Base-by-base conservation (phyloP, 257 asterid species). In the Salvia splendens region DNA sequence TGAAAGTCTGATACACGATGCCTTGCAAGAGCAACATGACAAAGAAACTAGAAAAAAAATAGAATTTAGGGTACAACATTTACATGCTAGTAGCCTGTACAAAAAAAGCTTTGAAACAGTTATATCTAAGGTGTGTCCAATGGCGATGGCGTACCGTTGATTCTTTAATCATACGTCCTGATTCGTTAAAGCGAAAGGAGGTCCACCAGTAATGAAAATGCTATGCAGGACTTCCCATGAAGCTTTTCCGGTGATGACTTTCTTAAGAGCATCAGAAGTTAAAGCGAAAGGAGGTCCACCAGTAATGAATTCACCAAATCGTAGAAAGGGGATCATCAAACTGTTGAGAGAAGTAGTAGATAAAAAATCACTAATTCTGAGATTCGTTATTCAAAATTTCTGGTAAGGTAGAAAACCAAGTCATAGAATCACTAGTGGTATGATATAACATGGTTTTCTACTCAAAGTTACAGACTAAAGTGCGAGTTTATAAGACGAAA, bases 271-370 rank as follows among this genome's bases (percentile, higher is more conserved):
- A 75, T 91, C 95, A 41, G 97, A 71, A 61, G 88, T 86, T 56
- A 93, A 73, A 64, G 97, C 84, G 78, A 93, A 90, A 80, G 90
- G 97, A 60, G 95, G 89, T 66, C 97, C 95, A 36, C 96, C 95
- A 36, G 91, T 78, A 56, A 93, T 46, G 36, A 77, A 48, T 79
- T 93, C 97, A 8, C 97, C 99, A 58, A 93, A 77, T 33, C 97
- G 91, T 45, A 93, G 82, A 81, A 93, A 93, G 50, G 95, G 91
- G 73, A 93, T 65, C 67, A 93, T 78, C 84, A 93, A 77, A 79
- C 99, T 90, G 83, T 61, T 50, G 6, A 73, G 17, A 53, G 35
- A 36, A 65, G 12, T 69, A 69, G 30, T 32, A 8, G 28, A 67
- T 50, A 56, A 60, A 24, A 11, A 11, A 54, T 73, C 56, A 70